A percentile compares a stretch with the other conserved stretches of the same genome.
Evolutionary conservation across 345 rosid species (phyloP).

Genomic region (Atalantia buxifolia): DNA sequence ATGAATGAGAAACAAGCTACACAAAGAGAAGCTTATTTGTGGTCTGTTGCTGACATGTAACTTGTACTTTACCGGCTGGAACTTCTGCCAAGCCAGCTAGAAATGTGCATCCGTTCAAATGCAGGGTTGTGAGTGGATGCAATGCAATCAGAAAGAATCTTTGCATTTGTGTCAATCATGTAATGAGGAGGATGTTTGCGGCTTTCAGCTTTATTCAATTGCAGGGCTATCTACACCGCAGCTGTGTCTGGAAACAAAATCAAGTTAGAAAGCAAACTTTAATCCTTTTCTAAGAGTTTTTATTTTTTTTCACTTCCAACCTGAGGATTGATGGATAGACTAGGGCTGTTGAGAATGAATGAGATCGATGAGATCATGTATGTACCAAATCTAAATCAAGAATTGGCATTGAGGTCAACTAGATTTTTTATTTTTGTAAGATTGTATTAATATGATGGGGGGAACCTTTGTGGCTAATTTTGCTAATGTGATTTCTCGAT

Average conservation of each 20-base stretch:
- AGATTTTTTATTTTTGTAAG: neutral
- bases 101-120: neutral
- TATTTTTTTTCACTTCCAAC: neutral
- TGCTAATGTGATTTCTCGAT: neutral
- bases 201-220: neutral
- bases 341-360: neutral
- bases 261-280: neutral
- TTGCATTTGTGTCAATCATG: neutral
- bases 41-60: conserved; percentile 95
- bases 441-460: neutral
- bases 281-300: neutral
- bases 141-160: neutral
- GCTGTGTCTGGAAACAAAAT: neutral
- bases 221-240: neutral
- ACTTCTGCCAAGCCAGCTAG: neutral
- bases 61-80: neutral
- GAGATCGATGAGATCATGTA: too few species aligned
- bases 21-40: conserved; percentile 84
- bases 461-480: neutral
- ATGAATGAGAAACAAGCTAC: conserved; percentile 76
- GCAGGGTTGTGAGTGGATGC: too few species aligned
- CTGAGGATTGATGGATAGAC: neutral
- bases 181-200: neutral
- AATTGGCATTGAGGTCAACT: neutral
- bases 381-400: neutral